Conservation (phyloP, 495 filamentous ascomycete genomes). For the Platismatia glauca region DNA sequence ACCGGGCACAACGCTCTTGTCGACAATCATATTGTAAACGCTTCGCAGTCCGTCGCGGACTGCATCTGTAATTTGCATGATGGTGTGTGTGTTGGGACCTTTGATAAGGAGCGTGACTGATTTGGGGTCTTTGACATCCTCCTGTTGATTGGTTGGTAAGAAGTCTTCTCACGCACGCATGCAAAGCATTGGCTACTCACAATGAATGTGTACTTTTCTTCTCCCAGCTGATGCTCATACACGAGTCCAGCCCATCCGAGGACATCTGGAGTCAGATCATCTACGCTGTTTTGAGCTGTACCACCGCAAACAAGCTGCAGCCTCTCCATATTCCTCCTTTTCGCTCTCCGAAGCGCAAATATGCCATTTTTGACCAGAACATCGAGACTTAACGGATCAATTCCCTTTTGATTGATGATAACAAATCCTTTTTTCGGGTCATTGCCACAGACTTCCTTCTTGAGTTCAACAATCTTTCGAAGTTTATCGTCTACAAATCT, state of each 20-base stretch:
- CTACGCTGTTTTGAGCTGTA: constrained; percentile 86
- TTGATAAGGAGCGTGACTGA: constrained; percentile 98
- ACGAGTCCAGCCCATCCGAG: constrained; percentile 95
- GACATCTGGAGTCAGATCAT: constrained; percentile 79
- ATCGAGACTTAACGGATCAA: constrained; percentile 91
- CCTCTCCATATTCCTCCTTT: constrained; percentile 97
- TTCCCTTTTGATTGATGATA: constrained; percentile 98
- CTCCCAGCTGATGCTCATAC: constrained; percentile 94
- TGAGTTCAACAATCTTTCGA: constrained; percentile 94
- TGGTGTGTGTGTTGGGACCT: constrained; percentile 93
- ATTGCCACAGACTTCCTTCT: constrained; percentile 93
- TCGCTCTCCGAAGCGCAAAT: constrained; percentile 83
- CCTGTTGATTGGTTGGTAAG: constrained; percentile 35
- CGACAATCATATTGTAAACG: constrained; percentile 98
- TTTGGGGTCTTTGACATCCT: constrained; percentile 97
- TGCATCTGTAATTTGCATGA: constrained; percentile 90
- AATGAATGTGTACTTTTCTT: constrained; percentile 98
- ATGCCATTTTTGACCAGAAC: constrained; percentile 97
- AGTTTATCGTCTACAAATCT: constrained; percentile 94
- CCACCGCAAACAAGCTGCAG: constrained; percentile 91
- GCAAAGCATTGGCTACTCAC: constrained; percentile 24
- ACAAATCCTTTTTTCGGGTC: constrained; percentile 95
- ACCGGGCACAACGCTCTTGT: constrained; percentile 87
- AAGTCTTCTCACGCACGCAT: not conserved
- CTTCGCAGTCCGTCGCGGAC: constrained; percentile 93